These are phyloP conservation scores for Arachis stenosperma DNA, from an alignment of 306 rosid species.

Conservation along the genomic window DNA sequence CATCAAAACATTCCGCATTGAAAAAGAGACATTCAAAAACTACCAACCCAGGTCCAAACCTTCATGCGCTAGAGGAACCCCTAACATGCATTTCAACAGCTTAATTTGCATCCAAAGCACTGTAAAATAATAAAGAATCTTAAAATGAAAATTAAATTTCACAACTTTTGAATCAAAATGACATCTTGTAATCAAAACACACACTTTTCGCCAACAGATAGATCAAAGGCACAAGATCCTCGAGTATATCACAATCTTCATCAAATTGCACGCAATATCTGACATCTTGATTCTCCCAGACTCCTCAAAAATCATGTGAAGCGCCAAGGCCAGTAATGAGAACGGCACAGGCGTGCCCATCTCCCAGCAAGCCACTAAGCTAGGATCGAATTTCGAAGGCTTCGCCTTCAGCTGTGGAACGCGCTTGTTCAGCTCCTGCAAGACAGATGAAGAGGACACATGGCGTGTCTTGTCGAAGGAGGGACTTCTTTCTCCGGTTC, in stretches of 20 bases:
- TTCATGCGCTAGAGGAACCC: slow-evolving; percentile 78
- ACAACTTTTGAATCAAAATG: not conserved
- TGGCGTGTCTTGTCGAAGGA: slow-evolving; percentile 37
- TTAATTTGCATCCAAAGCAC: not conserved
- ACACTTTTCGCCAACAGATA: slow-evolving; percentile 61
- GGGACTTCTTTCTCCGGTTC: not conserved
- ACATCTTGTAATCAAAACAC: not conserved
- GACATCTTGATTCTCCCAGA: slow-evolving; percentile 69
- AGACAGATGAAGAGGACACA: slow-evolving; percentile 8
- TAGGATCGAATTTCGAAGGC: slow-evolving; percentile 64
- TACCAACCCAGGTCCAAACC: slow-evolving; percentile 71
- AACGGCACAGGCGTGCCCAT: slow-evolving; percentile 73
- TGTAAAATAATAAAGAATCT: not conserved
- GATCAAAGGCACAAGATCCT: slow-evolving; percentile 64
- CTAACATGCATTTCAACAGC: not conserved
- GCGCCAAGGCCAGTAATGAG: slow-evolving; percentile 59
- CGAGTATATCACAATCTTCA: slow-evolving; percentile 79
- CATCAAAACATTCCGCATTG: not conserved
- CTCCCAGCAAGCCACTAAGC: slow-evolving; percentile 58
- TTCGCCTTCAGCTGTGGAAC: slow-evolving; percentile 59
- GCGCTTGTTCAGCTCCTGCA: slow-evolving; percentile 58
- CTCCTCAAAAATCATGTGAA: slow-evolving; percentile 63
- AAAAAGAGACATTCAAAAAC: not conserved
- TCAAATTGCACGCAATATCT: slow-evolving; percentile 77
- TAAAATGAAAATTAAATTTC: not conserved